Evolutionary conservation across 371 early-diverging fungal species (phyloP).

Genomic region (Mortierella sp.): DNA sequence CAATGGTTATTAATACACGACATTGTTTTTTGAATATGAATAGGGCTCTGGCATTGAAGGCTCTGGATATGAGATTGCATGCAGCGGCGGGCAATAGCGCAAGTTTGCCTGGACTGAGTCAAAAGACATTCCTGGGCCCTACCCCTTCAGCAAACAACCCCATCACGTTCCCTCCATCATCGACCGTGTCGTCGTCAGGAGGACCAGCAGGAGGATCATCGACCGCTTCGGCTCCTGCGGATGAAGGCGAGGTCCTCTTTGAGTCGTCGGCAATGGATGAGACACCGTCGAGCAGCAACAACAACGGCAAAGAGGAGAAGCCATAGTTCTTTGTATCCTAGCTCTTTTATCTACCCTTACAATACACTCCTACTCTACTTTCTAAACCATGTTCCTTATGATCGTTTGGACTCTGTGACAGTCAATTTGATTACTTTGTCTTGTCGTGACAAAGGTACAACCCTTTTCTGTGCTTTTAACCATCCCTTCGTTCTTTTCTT

Average conservation of each 20-base stretch:
- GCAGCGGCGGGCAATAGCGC: slow-evolving; percentile 44
- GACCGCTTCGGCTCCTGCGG: slow-evolving; percentile 16
- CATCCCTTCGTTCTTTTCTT: not conserved
- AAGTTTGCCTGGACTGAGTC: slow-evolving; percentile 25
- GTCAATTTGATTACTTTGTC: too few species aligned
- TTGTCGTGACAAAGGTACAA: too few species aligned
- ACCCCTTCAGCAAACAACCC: slow-evolving; percentile 21
- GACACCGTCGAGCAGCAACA: not conserved
- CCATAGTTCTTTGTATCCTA: not conserved
- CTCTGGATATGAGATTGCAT: slow-evolving; percentile 69
- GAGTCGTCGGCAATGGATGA: slow-evolving; percentile 23
- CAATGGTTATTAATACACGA: not conserved
- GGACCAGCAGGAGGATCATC: slow-evolving; percentile 20
- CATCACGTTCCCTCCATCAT: not conserved
- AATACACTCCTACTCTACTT: not conserved
- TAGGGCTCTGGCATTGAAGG: slow-evolving; percentile 75
- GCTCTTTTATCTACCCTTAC: not conserved
- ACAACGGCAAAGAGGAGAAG: slow-evolving; percentile 19
- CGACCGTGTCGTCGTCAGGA: too few species aligned
- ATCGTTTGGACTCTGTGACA: too few species aligned
- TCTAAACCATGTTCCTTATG: too few species aligned
- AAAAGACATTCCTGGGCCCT: slow-evolving; percentile 27
- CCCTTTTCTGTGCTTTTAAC: not conserved
- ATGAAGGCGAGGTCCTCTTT: slow-evolving; percentile 30
- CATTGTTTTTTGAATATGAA: not conserved